Base-by-base conservation (phyloP, 208 protist species). In the Trypanosoma theileri region DNA sequence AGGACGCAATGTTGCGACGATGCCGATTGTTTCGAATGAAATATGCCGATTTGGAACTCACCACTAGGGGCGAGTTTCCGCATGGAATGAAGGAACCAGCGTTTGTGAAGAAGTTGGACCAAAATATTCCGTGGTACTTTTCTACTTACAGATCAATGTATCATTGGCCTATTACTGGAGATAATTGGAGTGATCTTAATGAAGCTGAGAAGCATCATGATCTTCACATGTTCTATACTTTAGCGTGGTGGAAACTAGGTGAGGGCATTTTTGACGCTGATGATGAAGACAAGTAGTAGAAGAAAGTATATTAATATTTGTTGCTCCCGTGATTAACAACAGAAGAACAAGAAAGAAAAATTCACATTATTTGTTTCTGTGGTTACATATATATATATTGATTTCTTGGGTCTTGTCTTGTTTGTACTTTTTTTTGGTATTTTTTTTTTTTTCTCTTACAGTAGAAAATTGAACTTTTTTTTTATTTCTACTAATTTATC, bases 81-180 rank as follows among this genome's bases (percentile, higher is more conserved):
- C 90, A 95, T 67, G 90, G 90, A n/a, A 91, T 95, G 86, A 93
- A 95, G 52, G 85, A 93, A 59, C 87, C 90, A 48, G 87, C 80
- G 0, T 95, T 93, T 58, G 82, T 95, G 16, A 93, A 90, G 55
- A 95, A 95, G 57, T 67, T 95, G 11, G 90, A 95, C 57, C 84
- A 92, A 64, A 95, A 95, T 74, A 91, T 95, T 40, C 90, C 90
- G n/a, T 95, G 90, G 90, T 95, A 90, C 69, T 95, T 95, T 70
- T 92, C 90, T 2, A 91, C 87, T 3, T 95, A 95, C 59, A 82
- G 90, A 31, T 92, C 90, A 12, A 95, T 95, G 87, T 92, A 95
- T 58, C 87, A 93, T 69, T 95, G 90, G 90, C 90, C 90, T 26
- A 76, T 86, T 24, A 75, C 80, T n/a, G 90, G 90, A 12, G 90